Percentiles rank a stretch among this genome's conserved stretches.
phyloP scores from a whole-genome alignment of 1,284 basidiomycete genomes.

The Caloboletus firmus region DNA sequence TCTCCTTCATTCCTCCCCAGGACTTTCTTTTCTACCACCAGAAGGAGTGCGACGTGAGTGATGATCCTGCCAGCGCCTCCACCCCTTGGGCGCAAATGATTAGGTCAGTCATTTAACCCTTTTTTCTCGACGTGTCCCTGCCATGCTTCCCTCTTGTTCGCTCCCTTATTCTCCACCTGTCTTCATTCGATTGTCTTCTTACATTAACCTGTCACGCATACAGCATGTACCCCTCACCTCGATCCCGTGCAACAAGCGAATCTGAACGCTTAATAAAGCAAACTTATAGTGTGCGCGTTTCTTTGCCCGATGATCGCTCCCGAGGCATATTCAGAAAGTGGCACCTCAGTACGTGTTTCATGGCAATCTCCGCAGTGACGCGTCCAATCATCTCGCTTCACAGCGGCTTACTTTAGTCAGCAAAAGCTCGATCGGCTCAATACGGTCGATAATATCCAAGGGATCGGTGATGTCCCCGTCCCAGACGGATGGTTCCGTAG shows the following conservation, averaged over 20 bases:
- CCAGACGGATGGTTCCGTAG: constrained; percentile 76
- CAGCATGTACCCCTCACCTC: constrained; percentile 38
- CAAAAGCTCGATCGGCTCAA: constrained; percentile 64
- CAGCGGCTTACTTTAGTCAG: constrained; percentile 81
- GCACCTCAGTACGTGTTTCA: constrained; percentile 68
- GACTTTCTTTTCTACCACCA: constrained; percentile 83
- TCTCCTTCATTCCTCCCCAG: constrained; percentile 37
- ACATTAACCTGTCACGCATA: constrained; percentile 17
- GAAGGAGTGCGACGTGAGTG: constrained; percentile 65
- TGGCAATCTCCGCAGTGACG: constrained; percentile 25
- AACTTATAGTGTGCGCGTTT: constrained; percentile 79
- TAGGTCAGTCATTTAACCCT: constrained; percentile 44
- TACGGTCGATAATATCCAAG: constrained; percentile 64
- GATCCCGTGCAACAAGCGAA: constrained; percentile 44
- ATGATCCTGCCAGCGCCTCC: constrained; percentile 61
- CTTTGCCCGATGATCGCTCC: constrained; percentile 62
- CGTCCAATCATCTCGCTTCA: constrained; percentile 13
- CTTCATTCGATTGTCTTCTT: constrained; percentile 26
- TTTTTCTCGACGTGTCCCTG: constrained; percentile 1
- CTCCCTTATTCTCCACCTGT: constrained; percentile 1
- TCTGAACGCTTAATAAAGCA: constrained; percentile 72
- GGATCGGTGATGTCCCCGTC: constrained; percentile 60
- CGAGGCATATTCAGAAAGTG: constrained; percentile 70
- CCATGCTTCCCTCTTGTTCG: constrained; percentile 10
- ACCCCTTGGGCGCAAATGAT: constrained; percentile 76